Evolutionary conservation across 148 eudicot genomes (phyloP).

Genomic region (Rhododendron henanense): DNA sequence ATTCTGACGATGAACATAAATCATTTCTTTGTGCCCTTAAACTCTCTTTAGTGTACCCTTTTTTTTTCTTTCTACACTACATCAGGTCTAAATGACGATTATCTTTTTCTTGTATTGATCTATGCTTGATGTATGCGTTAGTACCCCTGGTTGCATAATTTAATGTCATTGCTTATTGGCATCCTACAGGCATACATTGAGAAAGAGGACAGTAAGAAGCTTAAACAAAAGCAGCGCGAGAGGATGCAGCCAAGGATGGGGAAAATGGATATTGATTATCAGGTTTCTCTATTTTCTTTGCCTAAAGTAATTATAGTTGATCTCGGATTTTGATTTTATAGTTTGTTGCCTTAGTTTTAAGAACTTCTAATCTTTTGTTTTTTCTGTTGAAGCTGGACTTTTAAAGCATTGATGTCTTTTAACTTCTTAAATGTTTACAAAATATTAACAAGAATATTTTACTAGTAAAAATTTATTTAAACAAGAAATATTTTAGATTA

Average conservation of each 20-base stretch:
- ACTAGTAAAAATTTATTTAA: no score
- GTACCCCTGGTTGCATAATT: not conserved
- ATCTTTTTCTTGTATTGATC: not conserved
- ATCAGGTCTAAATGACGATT: not conserved
- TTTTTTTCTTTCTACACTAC: not conserved
- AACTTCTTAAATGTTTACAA: not conserved
- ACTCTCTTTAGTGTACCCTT: no score
- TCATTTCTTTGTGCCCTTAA: no score
- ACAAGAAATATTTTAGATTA: no score
- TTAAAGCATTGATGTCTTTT: not conserved
- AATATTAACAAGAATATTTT: no score
- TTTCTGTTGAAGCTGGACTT: not conserved
- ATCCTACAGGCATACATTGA: conserved; percentile 81
- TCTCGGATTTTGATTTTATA: not conserved
- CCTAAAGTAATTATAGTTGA: not conserved
- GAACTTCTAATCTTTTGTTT: conserved; percentile 3
- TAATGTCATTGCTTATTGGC: not conserved
- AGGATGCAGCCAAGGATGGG: conserved; percentile 99
- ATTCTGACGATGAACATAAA: no score
- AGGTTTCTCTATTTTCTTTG: conserved; percentile 36
- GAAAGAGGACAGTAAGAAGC: conserved; percentile 91
- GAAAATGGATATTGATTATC: conserved; percentile 99
- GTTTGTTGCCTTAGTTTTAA: not conserved
- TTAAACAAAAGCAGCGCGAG: conserved; percentile 98
- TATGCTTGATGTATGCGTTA: not conserved